Conservation (phyloP, 2,329 filamentous ascomycete species). For the Alternaria postmessia region DNA sequence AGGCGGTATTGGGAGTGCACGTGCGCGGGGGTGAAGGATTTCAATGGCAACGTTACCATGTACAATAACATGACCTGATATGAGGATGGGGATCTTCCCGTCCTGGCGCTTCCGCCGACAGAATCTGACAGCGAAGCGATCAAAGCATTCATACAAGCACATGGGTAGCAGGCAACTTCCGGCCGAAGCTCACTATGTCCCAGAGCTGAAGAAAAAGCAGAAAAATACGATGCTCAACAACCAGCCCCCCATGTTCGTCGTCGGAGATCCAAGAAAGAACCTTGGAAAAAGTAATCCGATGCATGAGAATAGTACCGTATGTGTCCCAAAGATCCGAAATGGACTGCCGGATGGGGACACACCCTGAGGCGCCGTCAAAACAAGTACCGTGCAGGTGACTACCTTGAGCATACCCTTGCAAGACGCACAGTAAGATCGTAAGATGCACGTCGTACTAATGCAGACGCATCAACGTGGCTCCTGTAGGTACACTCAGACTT, state of each 20-base stretch:
- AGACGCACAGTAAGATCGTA: neutral
- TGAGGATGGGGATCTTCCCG: constrained; percentile 4
- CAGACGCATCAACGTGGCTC: constrained; percentile 32
- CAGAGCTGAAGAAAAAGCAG: neutral
- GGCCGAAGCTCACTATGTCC: neutral
- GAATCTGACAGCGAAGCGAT: neutral
- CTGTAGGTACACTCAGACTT: constrained; percentile 21
- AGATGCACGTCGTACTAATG: constrained; percentile 7
- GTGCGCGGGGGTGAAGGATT: neutral
- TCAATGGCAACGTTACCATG: neutral
- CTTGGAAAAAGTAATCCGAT: neutral
- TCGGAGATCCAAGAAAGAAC: constrained; percentile 1
- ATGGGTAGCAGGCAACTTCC: neutral
- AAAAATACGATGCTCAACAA: neutral
- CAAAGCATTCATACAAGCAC: constrained; percentile 1
- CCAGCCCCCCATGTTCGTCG: constrained; percentile 2
- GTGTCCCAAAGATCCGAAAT: neutral
- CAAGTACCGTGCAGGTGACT: constrained; percentile 6
- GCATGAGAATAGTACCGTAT: neutral
- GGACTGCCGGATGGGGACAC: neutral
- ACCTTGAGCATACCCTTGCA: constrained; percentile 6
- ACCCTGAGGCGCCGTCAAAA: neutral
- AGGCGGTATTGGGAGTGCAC: neutral
- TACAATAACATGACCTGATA: constrained; percentile 5
- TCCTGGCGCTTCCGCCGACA: constrained; percentile 16